A percentile compares a stretch with the other conserved stretches of the same genome.
Conservation (phyloP, 257 asterid species). For the Nicotiana paniculata region DNA sequence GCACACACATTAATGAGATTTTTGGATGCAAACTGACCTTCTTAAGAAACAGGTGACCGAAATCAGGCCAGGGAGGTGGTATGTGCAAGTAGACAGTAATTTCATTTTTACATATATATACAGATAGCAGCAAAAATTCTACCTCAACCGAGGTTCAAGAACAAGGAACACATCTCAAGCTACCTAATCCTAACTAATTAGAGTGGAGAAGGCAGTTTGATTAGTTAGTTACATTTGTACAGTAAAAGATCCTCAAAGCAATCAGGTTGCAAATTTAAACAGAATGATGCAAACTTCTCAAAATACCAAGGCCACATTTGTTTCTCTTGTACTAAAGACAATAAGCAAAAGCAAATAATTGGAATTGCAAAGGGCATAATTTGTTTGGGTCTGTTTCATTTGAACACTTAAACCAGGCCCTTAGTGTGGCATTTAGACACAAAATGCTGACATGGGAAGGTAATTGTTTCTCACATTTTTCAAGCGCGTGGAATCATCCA, state of each 20-base stretch:
- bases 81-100: neutral
- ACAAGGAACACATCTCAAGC: neutral
- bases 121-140: neutral
- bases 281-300: neutral
- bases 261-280: neutral
- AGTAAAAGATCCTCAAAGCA: neutral
- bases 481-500: no score
- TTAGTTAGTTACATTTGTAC: neutral
- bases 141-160: neutral
- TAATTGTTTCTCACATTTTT: no score
- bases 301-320: neutral
- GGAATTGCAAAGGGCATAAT: neutral
- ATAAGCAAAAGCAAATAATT: neutral
- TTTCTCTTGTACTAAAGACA: neutral
- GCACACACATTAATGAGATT: neutral
- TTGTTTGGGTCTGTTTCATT: no score
- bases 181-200: neutral
- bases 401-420: no score
- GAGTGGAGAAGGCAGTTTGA: neutral
- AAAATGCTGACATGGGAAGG: no score
- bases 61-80: neutral
- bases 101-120: neutral
- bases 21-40: neutral
- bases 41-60: neutral
- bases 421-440: no score